A percentile compares a stretch with the other conserved stretches of the same genome.
Evolutionary conservation across 2,329 filamentous ascomycete genomes (phyloP).

Genomic region (Penicillium griseofulvum): DNA sequence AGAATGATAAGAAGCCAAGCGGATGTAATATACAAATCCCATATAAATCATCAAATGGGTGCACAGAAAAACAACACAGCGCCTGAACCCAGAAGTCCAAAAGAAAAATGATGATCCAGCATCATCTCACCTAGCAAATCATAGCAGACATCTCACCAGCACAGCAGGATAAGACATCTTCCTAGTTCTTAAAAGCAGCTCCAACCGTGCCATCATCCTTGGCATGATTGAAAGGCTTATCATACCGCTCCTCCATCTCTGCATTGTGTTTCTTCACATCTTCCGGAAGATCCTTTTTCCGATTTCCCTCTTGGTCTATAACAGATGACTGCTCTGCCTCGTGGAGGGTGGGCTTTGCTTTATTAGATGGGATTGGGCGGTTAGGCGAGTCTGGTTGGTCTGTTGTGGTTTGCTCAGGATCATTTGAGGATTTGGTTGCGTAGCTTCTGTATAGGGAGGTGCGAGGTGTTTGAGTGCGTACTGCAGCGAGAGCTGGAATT

Average conservation of each 20-base stretch:
- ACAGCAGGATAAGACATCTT: neutral
- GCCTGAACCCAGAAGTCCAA: neutral
- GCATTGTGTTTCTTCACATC: slow-evolving; percentile 38
- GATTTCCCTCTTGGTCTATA: slow-evolving; percentile 28
- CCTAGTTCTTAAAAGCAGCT: neutral
- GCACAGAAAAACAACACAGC: neutral
- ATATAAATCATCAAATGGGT: neutral
- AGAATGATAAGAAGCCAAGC: neutral
- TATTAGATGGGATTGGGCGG: slow-evolving; percentile 32
- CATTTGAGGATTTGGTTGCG: slow-evolving; percentile 3
- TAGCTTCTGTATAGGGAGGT: neutral
- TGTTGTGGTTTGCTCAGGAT: neutral
- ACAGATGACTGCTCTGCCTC: slow-evolving; percentile 31
- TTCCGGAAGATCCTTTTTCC: slow-evolving; percentile 27
- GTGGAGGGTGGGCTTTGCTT: slow-evolving; percentile 34
- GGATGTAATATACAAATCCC: neutral
- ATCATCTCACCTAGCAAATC: neutral
- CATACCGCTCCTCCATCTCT: slow-evolving; percentile 34
- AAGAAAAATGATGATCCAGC: neutral
- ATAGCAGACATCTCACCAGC: neutral
- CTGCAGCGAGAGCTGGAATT: neutral
- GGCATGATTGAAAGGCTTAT: slow-evolving; percentile 34
- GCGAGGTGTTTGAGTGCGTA: neutral
- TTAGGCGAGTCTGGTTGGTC: neutral
- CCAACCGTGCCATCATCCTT: slow-evolving; percentile 24